phyloP scores from a whole-genome alignment of 176 grass and related monocot genomes.

The Metroxylon sagu region DNA sequence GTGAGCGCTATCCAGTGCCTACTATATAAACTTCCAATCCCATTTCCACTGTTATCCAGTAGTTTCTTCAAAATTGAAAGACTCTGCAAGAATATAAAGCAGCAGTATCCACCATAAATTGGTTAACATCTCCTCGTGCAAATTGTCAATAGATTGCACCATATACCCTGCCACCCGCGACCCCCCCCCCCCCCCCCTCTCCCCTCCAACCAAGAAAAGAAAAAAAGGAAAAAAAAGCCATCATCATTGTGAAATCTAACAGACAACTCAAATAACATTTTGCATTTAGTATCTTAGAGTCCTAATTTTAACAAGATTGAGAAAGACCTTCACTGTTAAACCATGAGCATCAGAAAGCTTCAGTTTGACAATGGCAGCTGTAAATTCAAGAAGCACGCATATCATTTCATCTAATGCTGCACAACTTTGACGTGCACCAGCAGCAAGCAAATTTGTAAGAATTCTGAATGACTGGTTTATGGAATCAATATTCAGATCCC shows the following conservation, averaged over 20 bases:
- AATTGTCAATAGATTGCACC: not conserved
- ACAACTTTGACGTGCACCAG: conserved; percentile 44
- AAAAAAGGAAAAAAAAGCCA: not conserved
- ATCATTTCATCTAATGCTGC: conserved; percentile 51
- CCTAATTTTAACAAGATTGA: not conserved
- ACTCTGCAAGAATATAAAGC: conserved; percentile 36
- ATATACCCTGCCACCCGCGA: not conserved
- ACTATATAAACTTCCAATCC: conserved; percentile 42
- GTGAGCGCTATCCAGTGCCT: conserved; percentile 50
- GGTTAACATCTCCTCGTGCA: no score
- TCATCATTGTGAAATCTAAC: not conserved
- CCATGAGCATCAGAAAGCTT: conserved; percentile 58
- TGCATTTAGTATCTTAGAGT: not conserved
- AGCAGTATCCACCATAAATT: no score
- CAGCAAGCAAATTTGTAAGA: conserved; percentile 74
- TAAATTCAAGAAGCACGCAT: conserved; percentile 52
- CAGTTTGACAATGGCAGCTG: conserved; percentile 50
- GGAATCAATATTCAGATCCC: conserved; percentile 58
- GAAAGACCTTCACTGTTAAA: conserved; percentile 60
- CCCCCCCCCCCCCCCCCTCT: no score
- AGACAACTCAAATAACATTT: conserved; percentile 9
- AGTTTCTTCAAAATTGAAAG: conserved; percentile 66
- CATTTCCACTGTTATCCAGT: conserved; percentile 46
- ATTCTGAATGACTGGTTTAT: conserved; percentile 73
- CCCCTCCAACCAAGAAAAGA: no score